Percentiles rank a stretch among this genome's conserved stretches.
Evolutionary conservation across 345 rosid species (phyloP).

Genomic region (Populus simonii): DNA sequence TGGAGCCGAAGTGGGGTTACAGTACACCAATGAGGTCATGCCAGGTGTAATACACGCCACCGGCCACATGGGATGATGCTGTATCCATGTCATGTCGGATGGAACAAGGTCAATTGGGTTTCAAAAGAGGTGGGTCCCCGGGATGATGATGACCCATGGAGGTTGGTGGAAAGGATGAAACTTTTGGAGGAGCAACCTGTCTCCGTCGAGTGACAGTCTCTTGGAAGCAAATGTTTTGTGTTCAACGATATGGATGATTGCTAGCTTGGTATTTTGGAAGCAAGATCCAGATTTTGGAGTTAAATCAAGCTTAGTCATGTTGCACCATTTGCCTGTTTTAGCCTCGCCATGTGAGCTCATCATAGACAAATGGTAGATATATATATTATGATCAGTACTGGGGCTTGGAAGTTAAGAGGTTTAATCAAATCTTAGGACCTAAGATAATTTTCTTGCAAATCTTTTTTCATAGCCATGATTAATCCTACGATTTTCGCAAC

Average conservation of each 20-base stretch:
- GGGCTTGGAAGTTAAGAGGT: too few species aligned
- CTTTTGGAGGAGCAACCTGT: neutral
- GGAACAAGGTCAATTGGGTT: neutral
- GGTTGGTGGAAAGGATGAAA: neutral
- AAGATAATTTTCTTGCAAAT: too few species aligned
- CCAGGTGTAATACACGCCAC: conserved; percentile 14
- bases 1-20: neutral
- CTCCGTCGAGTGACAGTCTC: too few species aligned
- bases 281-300: neutral
- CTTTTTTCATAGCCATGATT: too few species aligned
- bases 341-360: too few species aligned
- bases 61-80: conserved; percentile 17
- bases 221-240: neutral
- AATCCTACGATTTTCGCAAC: too few species aligned
- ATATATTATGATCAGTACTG: too few species aligned
- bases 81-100: conserved; percentile 11
- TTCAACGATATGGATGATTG: neutral
- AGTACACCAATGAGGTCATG: fast-evolving
- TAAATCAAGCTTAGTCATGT: too few species aligned
- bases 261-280: neutral
- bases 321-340: neutral
- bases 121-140: neutral
- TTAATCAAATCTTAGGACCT: too few species aligned
- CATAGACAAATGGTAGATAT: too few species aligned
- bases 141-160: neutral